Evolutionary conservation across 208 protist species (phyloP), one percentile per base, ranked within the genome.

Genomic region (Herpetomonas samuelpessoai): DNA sequence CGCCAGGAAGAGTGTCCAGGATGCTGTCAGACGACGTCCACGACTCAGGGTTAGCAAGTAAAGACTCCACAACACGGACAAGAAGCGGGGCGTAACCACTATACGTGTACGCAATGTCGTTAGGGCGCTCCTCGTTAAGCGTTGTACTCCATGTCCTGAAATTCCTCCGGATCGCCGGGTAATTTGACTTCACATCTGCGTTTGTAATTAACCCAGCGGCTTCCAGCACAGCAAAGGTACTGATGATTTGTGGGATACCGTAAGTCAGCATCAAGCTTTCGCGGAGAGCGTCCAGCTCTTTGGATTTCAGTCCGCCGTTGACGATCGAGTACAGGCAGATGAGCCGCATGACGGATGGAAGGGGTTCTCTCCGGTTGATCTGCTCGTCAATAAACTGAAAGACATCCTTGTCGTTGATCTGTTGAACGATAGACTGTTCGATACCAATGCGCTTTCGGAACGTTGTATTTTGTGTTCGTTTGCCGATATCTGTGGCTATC

Each of bases 331-430:
- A 75, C 39, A 97, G 69, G 38, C 74, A 88, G n/a, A 94, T 45
- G 9, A 97, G 57, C 21, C 88, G 79, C 16, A 95, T 27, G 44
- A 95, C 83, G 22, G 66, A 57, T 16, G 67, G 57, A 29, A 97
- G 73, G 24, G 62, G 68, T 28, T 86, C 74, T 48, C 62, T 74
- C 29, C 79, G 64, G 54, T 81, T 76, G 21, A 95, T 81, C 12
- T 88, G 75, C 35, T 95, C 85, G 49, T 97, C 89, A 57, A 97
- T 78, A 65, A 88, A 95, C 25, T 86, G 78, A 7, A 92, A 28
- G 1, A 79, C 65, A 16, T 93, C 85, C 30, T 78, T 69, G 18
- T 93, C 83, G 62, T 84, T 86, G 1, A 58, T 54, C 54, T 83
- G 82, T 46, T 88, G 82, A 38, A 97, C 55, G 29, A 94, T 91